A percentile compares a stretch with the other conserved stretches of the same genome.
phyloP scores from a whole-genome alignment of 2,329 filamentous ascomycete species.

The Conoideocrella luteorostrata region DNA sequence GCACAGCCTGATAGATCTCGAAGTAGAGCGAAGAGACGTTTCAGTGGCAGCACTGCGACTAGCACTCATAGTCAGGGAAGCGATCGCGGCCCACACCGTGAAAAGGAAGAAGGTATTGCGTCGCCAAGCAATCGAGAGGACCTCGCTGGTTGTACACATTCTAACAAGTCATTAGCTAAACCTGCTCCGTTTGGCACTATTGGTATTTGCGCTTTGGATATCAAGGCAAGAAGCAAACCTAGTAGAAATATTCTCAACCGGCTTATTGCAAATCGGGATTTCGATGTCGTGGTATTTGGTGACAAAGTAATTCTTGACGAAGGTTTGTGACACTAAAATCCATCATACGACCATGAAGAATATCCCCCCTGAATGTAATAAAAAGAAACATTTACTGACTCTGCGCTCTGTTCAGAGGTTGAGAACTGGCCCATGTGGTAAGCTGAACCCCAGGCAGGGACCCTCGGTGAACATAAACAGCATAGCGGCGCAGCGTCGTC shows the following conservation, averaged over 20 bases:
- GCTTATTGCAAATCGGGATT: slow-evolving; percentile 82
- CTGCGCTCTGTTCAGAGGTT: slow-evolving; percentile 48
- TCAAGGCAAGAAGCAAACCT: slow-evolving; percentile 94
- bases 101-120: slow-evolving; percentile 48
- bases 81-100: slow-evolving; percentile 52
- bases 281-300: slow-evolving; percentile 95
- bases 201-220: slow-evolving; percentile 89
- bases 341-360: background rate
- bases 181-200: slow-evolving; percentile 62
- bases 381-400: slow-evolving; percentile 2
- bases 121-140: background rate
- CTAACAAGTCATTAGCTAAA: slow-evolving; percentile 37
- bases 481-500: slow-evolving; percentile 24
- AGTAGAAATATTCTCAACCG: slow-evolving; percentile 94
- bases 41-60: slow-evolving; percentile 75
- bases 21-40: slow-evolving; percentile 64
- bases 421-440: slow-evolving; percentile 92
- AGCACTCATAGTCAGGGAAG: slow-evolving; percentile 77
- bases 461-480: slow-evolving; percentile 28
- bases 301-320: slow-evolving; percentile 98
- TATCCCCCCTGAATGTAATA: background rate
- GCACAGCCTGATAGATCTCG: slow-evolving; percentile 52
- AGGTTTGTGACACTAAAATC: slow-evolving; percentile 39
- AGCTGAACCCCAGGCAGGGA: slow-evolving; percentile 20
- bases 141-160: background rate